These are phyloP conservation scores for Starmerella vitae DNA, from an alignment of 805 yeast genomes.

Conservation along the genomic window DNA sequence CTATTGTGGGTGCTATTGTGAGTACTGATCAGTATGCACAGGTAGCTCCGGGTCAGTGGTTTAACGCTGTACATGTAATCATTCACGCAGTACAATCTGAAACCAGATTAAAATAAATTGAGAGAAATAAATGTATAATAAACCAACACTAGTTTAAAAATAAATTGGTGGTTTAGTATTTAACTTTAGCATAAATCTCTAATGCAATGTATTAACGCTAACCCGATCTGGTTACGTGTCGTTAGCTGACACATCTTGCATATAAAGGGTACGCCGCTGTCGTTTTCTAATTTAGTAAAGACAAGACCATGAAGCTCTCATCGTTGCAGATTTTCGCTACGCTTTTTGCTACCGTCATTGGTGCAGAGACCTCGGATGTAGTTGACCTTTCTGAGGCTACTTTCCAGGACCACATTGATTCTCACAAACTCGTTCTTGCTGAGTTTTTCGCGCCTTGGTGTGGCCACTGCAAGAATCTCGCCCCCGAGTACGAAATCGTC, in stretches of 20 bases:
- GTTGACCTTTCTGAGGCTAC: conserved; percentile 57
- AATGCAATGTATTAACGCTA: too few species aligned
- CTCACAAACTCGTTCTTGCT: conserved; percentile 66
- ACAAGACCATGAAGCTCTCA: conserved; percentile 30
- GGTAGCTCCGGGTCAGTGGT: too few species aligned
- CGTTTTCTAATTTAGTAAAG: not conserved
- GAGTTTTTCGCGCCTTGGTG: conserved; percentile 98
- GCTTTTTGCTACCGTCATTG: conserved; percentile 33
- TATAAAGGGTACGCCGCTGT: not conserved
- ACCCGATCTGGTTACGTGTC: too few species aligned
- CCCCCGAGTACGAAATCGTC: conserved; percentile 28
- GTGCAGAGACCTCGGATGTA: conserved; percentile 72
- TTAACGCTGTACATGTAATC: too few species aligned
- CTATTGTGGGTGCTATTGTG: too few species aligned
- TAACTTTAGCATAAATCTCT: too few species aligned
- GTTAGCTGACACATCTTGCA: conserved; percentile 4
- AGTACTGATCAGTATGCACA: too few species aligned
- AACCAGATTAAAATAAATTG: too few species aligned
- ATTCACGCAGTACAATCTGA: too few species aligned
- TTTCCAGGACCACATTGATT: conserved; percentile 51
- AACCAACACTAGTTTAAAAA: too few species aligned
- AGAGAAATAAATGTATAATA: too few species aligned
- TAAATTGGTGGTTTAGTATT: too few species aligned
- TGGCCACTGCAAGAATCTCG: conserved; percentile 58
- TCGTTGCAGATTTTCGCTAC: conserved; percentile 28